Percentiles rank a stretch among this genome's conserved stretches.
Evolutionary conservation across 352 stramenopile species (phyloP).

Genomic region (Phytopythium cucurbitacearum): DNA sequence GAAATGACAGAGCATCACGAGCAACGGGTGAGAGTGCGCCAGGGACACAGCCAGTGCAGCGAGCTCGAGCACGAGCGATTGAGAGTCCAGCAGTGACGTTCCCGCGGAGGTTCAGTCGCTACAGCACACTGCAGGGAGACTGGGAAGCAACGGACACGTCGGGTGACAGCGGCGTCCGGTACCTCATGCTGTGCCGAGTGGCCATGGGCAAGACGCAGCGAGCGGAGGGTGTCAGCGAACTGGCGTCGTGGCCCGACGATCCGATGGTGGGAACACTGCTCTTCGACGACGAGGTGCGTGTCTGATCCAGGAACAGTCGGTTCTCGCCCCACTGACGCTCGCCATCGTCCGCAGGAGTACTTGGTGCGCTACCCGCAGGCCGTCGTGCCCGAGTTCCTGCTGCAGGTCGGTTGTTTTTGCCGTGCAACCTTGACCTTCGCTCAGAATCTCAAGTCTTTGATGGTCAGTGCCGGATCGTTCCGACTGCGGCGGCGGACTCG

Average conservation of each 20-base stretch:
- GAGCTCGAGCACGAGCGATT: constrained; percentile 15
- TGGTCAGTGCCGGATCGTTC: background rate
- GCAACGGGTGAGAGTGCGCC: constrained; percentile 5
- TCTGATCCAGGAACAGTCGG: background rate
- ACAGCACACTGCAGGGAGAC: constrained; percentile 60
- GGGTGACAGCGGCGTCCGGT: constrained; percentile 13
- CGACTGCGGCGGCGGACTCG: background rate
- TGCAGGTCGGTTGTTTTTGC: constrained; percentile 17
- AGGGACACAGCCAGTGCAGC: constrained; percentile 14
- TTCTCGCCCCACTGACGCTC: background rate
- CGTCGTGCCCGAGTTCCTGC: constrained; percentile 71
- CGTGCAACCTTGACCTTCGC: too few species aligned
- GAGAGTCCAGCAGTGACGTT: constrained; percentile 26
- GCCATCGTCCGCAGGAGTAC: constrained; percentile 51
- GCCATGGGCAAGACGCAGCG: constrained; percentile 48
- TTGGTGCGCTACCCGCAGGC: constrained; percentile 51
- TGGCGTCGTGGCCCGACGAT: constrained; percentile 21
- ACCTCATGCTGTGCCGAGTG: constrained; percentile 67
- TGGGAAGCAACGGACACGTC: constrained; percentile 5
- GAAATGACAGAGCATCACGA: background rate
- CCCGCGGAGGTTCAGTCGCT: constrained; percentile 61
- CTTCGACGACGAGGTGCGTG: constrained; percentile 27
- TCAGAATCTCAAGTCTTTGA: background rate
- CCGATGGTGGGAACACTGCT: constrained; percentile 34
- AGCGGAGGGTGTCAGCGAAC: constrained; percentile 10